Base-by-base conservation (phyloP, 768 basidiomycete species). In the Suillus occidentalis region DNA sequence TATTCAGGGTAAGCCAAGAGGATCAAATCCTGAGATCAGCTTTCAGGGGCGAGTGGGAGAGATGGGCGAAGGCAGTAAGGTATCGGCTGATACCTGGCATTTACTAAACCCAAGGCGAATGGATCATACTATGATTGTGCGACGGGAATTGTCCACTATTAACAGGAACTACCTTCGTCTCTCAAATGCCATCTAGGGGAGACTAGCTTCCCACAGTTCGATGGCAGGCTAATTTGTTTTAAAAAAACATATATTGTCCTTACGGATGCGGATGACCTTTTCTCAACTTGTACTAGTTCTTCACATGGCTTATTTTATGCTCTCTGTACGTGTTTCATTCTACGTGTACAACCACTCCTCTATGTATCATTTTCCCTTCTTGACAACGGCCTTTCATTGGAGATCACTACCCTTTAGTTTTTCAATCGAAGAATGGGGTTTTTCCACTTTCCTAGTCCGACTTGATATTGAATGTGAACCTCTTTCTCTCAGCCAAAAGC, bases 81-180 rank as follows among this genome's bases (percentile, higher is more conserved):
- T 77, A 73, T 43, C 71, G 67, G 39, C 63, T 81, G 22, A 61
- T 80, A 28, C 79, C 80, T 4, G 67, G 72, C 14, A 47, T 78
- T 3, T 78, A 69, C 62, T 79, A 60, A 42, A 25, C 20, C 25
- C 14, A 55, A n/a, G 9, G 31, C 10, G 28, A 31, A 34, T 36
- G 20, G 18, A 36, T 10, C 20, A 34, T 34, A 13, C 20, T n/a
- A 34, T 28, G 9, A 18, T 18, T 10, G 28, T 52, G 50, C 28
- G 16, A 18, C 16, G 28, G 8, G 25, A 52, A 18, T 7, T 25
- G 49, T 50, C 25, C 25, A 28, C 22, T 40, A 40, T 14, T 40
- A 6, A 6, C 16, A 16, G 39, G 6, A 14, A 6, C 40, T 16
- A 6, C 16, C 40, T 42, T 42, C n/a, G n/a, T 47, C 45, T 47